Evolutionary conservation across 192 early-diverging fungal genomes (phyloP).

Genomic region (Umbelopsis ramanniana): DNA sequence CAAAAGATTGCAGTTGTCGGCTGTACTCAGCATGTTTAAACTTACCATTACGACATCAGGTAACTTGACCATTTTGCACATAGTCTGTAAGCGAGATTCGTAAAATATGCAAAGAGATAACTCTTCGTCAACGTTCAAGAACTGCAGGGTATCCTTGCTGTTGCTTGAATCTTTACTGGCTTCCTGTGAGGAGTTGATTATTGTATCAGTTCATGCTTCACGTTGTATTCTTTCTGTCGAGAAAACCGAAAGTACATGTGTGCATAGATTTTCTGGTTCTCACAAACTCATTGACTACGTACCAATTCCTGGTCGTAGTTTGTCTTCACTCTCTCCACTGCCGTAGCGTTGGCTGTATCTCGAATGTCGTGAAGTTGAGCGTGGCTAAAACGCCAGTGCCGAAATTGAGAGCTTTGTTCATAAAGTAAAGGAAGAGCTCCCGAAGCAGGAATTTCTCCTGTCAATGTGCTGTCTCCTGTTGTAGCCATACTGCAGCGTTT

Average conservation of each 20-base stretch:
- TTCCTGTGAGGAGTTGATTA: not conserved
- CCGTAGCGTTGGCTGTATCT: constrained; percentile 55
- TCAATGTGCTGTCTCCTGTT: not conserved
- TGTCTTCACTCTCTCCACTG: constrained; percentile 58
- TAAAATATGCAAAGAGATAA: constrained; percentile 58
- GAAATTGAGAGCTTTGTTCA: constrained; percentile 75
- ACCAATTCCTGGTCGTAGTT: constrained; percentile 62
- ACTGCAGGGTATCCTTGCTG: constrained; percentile 41
- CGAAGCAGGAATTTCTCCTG: not conserved
- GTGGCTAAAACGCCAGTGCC: constrained; percentile 73
- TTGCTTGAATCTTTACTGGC: not conserved
- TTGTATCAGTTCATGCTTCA: not conserved
- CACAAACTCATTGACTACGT: constrained; percentile 7
- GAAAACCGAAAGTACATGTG: not conserved
- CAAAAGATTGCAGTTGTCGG: too few species aligned
- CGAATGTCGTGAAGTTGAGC: constrained; percentile 59
- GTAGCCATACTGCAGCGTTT: not conserved
- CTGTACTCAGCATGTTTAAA: not conserved
- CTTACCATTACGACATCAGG: constrained; percentile 50
- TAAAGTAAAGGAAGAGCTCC: constrained; percentile 43
- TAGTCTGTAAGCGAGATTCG: constrained; percentile 50
- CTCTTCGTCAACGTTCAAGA: constrained; percentile 56
- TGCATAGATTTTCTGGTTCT: not conserved
- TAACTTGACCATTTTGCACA: constrained; percentile 49
- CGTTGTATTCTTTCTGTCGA: not conserved